Conservation (phyloP, 495 filamentous ascomycete species). For the Thozetella sp. region DNA sequence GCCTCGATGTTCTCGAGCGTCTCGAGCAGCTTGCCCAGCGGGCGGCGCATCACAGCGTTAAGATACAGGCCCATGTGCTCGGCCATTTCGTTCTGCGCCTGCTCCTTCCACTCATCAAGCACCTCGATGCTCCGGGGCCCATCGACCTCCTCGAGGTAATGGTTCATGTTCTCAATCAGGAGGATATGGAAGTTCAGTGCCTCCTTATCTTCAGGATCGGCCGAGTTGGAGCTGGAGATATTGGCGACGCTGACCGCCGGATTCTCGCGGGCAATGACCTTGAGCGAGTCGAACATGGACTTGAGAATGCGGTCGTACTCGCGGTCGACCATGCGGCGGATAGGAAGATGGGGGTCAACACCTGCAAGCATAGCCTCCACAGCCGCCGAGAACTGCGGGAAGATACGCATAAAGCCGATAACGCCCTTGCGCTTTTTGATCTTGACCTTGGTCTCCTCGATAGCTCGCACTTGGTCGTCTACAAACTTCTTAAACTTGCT, state of each 20-base stretch:
- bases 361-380: conserved; percentile 79
- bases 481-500: conserved; percentile 84
- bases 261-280: conserved; percentile 92
- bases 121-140: conserved; percentile 67
- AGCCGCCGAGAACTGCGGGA: conserved; percentile 79
- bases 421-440: conserved; percentile 98
- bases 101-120: conserved; percentile 77
- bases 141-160: conserved; percentile 90
- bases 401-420: conserved; percentile 90
- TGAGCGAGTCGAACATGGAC: conserved; percentile 95
- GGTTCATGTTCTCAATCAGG: conserved; percentile 98
- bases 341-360: conserved; percentile 58
- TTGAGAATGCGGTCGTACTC: conserved; percentile 89
- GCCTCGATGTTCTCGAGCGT: conserved; percentile 83
- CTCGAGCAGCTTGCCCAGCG: conserved; percentile 86
- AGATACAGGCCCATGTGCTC: conserved; percentile 90
- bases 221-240: conserved; percentile 24
- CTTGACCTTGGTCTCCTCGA: conserved; percentile 99
- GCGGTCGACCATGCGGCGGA: conserved; percentile 78
- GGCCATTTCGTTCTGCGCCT: conserved; percentile 75
- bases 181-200: conserved; percentile 95
- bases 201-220: conserved; percentile 88
- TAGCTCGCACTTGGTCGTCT: conserved; percentile 91
- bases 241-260: conserved; percentile 56
- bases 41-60: conserved; percentile 82